A percentile compares a stretch with the other conserved stretches of the same genome.
Evolutionary conservation across 1,139 yeast species (phyloP).

Genomic region (Saccharomyces uvarum): DNA sequence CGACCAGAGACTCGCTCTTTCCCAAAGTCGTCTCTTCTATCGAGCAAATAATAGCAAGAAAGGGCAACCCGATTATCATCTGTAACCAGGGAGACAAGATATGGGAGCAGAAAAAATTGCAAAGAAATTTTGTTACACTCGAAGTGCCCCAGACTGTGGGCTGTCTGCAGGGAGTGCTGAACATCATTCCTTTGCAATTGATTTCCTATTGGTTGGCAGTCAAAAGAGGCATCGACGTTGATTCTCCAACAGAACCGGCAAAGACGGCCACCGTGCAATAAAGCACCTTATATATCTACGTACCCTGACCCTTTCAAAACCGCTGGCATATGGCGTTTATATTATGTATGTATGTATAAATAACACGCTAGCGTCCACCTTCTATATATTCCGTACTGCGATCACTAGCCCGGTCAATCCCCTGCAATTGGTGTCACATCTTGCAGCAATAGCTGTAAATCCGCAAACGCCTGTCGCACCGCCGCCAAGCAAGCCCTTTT

Average conservation of each 20-base stretch:
- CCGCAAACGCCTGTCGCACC: background rate
- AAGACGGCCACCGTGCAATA: conserved; percentile 89
- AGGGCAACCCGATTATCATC: conserved; percentile 91
- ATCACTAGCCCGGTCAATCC: background rate
- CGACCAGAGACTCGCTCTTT: conserved; percentile 94
- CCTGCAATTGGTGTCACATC: background rate
- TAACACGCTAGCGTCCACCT: background rate
- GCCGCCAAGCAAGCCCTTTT: background rate
- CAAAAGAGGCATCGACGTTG: conserved; percentile 91
- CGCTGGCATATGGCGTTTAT: no score
- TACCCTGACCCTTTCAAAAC: no score
- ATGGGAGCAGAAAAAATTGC: conserved; percentile 43
- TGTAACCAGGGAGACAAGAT: conserved; percentile 80
- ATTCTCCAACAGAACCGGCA: conserved; percentile 97
- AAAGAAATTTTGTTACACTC: conserved; percentile 46
- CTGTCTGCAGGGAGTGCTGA: conserved; percentile 92
- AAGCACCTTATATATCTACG: background rate
- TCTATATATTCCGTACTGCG: background rate
- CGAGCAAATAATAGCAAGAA: conserved; percentile 93
- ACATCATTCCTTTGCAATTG: conserved; percentile 89
- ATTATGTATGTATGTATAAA: no score
- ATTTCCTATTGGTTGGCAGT: conserved; percentile 97
- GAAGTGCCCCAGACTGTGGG: conserved; percentile 95
- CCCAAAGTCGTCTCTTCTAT: conserved; percentile 95
- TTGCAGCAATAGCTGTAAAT: background rate